phyloP scores from a whole-genome alignment of 169 alveolate genomes.

The Theileria sp. region DNA sequence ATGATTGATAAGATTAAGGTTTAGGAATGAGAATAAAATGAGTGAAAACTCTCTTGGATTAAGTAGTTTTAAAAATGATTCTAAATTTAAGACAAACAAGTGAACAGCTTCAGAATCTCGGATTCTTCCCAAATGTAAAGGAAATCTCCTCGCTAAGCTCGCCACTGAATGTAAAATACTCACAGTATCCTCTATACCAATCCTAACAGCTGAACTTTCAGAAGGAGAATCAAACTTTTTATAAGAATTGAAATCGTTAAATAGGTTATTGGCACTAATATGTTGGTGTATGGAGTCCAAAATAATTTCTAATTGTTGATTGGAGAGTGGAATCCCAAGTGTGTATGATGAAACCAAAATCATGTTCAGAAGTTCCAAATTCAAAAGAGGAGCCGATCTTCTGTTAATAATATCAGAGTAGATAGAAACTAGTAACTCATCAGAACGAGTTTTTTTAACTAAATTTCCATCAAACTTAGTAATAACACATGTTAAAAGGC shows the following conservation, averaged over 20 bases:
- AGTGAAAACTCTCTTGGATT: slow-evolving; percentile 56
- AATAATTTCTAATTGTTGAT: slow-evolving; percentile 27
- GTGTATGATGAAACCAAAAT: slow-evolving; percentile 58
- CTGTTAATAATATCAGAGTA: slow-evolving; percentile 21
- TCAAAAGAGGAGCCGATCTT: slow-evolving; percentile 25
- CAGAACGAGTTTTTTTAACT: slow-evolving; percentile 15
- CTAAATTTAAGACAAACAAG: neutral
- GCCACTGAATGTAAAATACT: slow-evolving; percentile 56
- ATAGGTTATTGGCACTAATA: neutral
- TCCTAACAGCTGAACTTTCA: neutral
- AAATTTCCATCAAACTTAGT: slow-evolving; percentile 27
- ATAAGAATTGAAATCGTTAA: neutral
- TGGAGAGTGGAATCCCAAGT: slow-evolving; percentile 32
- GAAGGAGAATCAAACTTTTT: neutral
- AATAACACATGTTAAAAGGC: slow-evolving; percentile 60
- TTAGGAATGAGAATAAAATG: slow-evolving; percentile 41
- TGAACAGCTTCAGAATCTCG: slow-evolving; percentile 25
- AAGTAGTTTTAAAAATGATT: neutral
- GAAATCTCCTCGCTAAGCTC: slow-evolving; percentile 24
- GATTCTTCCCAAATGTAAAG: slow-evolving; percentile 16
- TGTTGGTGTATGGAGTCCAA: slow-evolving; percentile 26
- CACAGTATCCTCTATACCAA: slow-evolving; percentile 22
- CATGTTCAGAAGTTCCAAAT: slow-evolving; percentile 59
- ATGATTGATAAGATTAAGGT: slow-evolving; percentile 17
- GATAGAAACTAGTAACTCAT: slow-evolving; percentile 31